Percentiles rank a stretch among this genome's conserved stretches.
Evolutionary conservation across 345 rosid species (phyloP).

Genomic region (Erucastrum elatum): DNA sequence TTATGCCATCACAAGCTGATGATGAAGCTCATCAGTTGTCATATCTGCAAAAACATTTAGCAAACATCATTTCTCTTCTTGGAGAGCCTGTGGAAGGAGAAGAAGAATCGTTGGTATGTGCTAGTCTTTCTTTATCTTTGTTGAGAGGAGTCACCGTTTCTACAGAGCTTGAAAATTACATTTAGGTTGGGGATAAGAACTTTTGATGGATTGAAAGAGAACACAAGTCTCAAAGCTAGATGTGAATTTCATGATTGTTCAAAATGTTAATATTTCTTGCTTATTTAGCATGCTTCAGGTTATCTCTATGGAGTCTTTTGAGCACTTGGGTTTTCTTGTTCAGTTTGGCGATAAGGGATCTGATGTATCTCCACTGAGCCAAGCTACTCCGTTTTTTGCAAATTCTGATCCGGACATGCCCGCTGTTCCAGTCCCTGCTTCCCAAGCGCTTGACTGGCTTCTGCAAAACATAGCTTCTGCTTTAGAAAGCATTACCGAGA

Average conservation of each 20-base stretch:
- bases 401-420: conserved; percentile 99
- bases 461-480: conserved; percentile 74
- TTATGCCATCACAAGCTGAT: conserved; percentile 92
- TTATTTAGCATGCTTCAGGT: conserved; percentile 53
- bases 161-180: neutral
- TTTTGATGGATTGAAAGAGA: neutral
- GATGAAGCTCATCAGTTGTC: conserved; percentile 98
- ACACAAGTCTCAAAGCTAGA: conserved; percentile 14
- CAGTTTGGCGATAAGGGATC: conserved; percentile 91
- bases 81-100: conserved; percentile 88
- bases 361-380: conserved; percentile 76
- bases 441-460: conserved; percentile 92
- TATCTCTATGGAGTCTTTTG: conserved; percentile 84
- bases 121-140: conserved; percentile 18
- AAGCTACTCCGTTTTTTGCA: conserved; percentile 94
- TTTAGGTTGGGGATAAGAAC: neutral
- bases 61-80: conserved; percentile 78
- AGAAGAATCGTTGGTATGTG: conserved; percentile 84
- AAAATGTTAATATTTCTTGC: conserved; percentile 26
- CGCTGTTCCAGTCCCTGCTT: conserved; percentile 85
- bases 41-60: conserved; percentile 91
- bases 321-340: conserved; percentile 93
- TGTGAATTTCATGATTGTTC: conserved; percentile 11
- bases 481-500: conserved; percentile 76
- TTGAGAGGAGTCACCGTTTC: neutral